phyloP scores from a whole-genome alignment of 371 early-diverging fungal genomes.

The Thermomucor indicae-seudaticae region DNA sequence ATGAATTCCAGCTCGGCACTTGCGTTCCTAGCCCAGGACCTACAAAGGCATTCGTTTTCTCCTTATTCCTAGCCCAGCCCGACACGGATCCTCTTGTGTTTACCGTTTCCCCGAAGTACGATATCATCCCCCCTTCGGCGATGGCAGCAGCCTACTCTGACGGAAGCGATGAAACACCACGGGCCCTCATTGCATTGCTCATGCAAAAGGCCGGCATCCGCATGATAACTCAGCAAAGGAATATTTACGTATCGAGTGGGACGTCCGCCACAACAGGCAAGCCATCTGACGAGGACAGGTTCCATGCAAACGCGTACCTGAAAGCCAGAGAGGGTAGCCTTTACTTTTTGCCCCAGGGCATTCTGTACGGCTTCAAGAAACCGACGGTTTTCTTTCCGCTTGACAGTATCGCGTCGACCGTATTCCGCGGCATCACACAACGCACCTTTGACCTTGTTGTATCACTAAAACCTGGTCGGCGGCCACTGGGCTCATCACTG shows the following conservation, averaged over 20 bases:
- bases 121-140: constrained; percentile 5
- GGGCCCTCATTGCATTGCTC: constrained; percentile 13
- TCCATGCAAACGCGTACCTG: constrained; percentile 31
- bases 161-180: constrained; percentile 12
- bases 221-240: constrained; percentile 19
- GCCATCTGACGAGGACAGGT: constrained; percentile 10
- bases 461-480: constrained; percentile 6
- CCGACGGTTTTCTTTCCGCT: constrained; percentile 49
- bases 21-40: constrained; percentile 50
- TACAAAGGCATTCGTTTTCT: constrained; percentile 31
- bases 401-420: constrained; percentile 24
- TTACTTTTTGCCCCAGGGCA: constrained; percentile 49
- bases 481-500: constrained; percentile 15
- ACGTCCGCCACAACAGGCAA: constrained; percentile 29
- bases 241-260: constrained; percentile 16
- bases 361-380: constrained; percentile 64
- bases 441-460: constrained; percentile 53
- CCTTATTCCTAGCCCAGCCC: constrained; percentile 17
- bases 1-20: constrained; percentile 21
- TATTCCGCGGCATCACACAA: constrained; percentile 41
- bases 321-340: constrained; percentile 47
- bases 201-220: constrained; percentile 8
- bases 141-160: constrained; percentile 1
- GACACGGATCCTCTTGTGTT: constrained; percentile 38
- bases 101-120: constrained; percentile 29